Evolutionary conservation across 306 rosid species (phyloP), one percentile per base, ranked within the genome.

Genomic region (Vigna nakashimae): DNA sequence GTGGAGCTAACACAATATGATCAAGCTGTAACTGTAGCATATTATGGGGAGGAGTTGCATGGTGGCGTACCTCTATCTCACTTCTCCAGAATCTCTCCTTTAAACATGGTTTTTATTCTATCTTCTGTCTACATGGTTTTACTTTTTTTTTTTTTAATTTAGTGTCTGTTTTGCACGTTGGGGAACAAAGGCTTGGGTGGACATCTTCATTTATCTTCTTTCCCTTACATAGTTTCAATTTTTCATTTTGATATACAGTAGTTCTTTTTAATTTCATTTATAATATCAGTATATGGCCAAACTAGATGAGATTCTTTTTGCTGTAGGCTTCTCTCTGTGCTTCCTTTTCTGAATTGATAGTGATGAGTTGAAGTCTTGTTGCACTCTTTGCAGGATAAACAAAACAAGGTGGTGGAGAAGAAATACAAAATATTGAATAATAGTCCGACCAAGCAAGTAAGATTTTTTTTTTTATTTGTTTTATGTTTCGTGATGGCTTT

Each of bases 381-480:
- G 70, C 85, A 78, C 75, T 86, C 34, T 76, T 76, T 58, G 28
- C 85, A 90, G 98, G 86, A 62, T 36, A 81, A 60, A 55, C 78
- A 83, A 42, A 86, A 82, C 71, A 90, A 74, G 86, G 63, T 22
- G 6, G 55, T 73, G 71, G 90, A 87, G 59, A 83, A 77, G 51
- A 88, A 79, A 76, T 79, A 57, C 45, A 86, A 73, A 82, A 32
- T 64, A 77, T 73, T 80, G 60, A 84, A 49, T 74, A 84, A 49
- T 71, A 79, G 55, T 30, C 79, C 49, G 79, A 84, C 53, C 71
- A 86, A 79, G 59, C 90, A 84, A 53, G 98, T 91, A 84, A 78
- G 88, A 50, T 74, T 64, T 3, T 67, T 14, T 18, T 18, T 17
- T 63, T 2, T 2, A 20, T 20, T 14, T 40, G 4, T 36, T 32